Conservation (phyloP, 495 filamentous ascomycete genomes). For the Cercophora scortea region DNA sequence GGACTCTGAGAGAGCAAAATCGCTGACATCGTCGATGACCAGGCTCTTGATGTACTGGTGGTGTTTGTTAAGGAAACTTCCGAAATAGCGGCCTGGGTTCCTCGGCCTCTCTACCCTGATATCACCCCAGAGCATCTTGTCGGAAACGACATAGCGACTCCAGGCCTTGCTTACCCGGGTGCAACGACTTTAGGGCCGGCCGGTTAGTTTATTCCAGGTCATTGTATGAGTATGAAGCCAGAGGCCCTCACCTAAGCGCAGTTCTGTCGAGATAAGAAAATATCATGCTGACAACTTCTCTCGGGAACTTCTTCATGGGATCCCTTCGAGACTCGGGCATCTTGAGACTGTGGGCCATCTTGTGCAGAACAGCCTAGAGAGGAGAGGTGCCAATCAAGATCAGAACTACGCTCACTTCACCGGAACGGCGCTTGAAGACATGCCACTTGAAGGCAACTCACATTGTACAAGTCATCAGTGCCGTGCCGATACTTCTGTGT, state of each 20-base stretch:
- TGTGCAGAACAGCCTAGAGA: slow-evolving; percentile 10
- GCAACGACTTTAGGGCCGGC: slow-evolving; percentile 3
- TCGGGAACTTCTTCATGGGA: slow-evolving; percentile 15
- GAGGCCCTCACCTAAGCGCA: slow-evolving; percentile 8
- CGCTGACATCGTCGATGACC: slow-evolving; percentile 4
- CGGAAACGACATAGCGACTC: slow-evolving; percentile 3
- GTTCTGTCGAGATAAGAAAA: slow-evolving; percentile 11
- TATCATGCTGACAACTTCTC: slow-evolving; percentile 13
- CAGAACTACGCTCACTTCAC: no score
- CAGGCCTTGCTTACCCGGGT: slow-evolving; percentile 17
- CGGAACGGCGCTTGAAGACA: no score
- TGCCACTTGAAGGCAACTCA: not conserved
- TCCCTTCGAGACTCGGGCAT: slow-evolving; percentile 10
- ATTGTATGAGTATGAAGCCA: not conserved
- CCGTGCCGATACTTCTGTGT: slow-evolving; percentile 1
- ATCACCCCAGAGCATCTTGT: slow-evolving; percentile 13
- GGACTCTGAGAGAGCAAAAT: slow-evolving; percentile 2
- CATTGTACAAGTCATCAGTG: slow-evolving; percentile 8
- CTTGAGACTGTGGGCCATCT: slow-evolving; percentile 12
- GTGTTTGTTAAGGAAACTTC: slow-evolving; percentile 10
- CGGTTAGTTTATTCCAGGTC: no score
- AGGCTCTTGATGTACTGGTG: slow-evolving; percentile 8
- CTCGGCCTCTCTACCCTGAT: slow-evolving; percentile 6
- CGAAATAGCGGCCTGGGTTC: slow-evolving; percentile 7
- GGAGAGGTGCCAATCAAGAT: not conserved